Base-by-base conservation (phyloP, 108 stramenopile species). In the Nitzschia sp. region DNA sequence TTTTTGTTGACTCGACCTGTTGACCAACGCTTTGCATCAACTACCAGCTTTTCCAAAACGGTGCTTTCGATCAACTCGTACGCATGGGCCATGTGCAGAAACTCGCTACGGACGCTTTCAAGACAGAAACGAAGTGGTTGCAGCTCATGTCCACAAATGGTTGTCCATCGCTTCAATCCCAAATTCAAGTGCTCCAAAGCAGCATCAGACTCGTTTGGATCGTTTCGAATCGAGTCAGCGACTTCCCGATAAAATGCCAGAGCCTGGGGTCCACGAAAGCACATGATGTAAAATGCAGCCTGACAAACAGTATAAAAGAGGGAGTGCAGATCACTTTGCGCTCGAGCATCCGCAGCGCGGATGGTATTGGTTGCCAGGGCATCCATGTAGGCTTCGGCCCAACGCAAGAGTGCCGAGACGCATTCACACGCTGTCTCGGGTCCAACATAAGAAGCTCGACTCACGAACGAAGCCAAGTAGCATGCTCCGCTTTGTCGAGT, bases 201-300 rank as follows among this genome's bases (percentile, higher is more conserved):
- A 10, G 75, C 42, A 56, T 69, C 56, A 41, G 69, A 41, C 8
- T 26, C 24, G 6, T 53, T 6, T 0, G 10, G n/a, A 7, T 56
- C 55, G 17, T 26, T 38, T 10, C 42, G 19, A 26, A 26, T 26
- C 8, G 60, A 42, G 14, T 29, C 39, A 70, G 73, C 62, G 17
- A 80, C 86, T 21, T 58, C 50, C 8, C 75, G 64, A 57, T 89
- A 90, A 57, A 77, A 83, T 54, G 72, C 46, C 41, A 95, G 61
- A 15, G 88, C 81, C 41, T 93, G 91, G 8, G 59, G 73, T 11
- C 95, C 96, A 48, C 95, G 87, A 69, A 98, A 98, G 80, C 96
- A 96, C 92, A 98, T 88, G 38, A 97, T 86, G 80, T 98, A 98
- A 69, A 96, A 97, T 6, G 92, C 84, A n/a, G 98, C 88, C 71